Base-by-base conservation (phyloP, 495 filamentous ascomycete genomes). In the Talaromyces trachyspermus region DNA sequence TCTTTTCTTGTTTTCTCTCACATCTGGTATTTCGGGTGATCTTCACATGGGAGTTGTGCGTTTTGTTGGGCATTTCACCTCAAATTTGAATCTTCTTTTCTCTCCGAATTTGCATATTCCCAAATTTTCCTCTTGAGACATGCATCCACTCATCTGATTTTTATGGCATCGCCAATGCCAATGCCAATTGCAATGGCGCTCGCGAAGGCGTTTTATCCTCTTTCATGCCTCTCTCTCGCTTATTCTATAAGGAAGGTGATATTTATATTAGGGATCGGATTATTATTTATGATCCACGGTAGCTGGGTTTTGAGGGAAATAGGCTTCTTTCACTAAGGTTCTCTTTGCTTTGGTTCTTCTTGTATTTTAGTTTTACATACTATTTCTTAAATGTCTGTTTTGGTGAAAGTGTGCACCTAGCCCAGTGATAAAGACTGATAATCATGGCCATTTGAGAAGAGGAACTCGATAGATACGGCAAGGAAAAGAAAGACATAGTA, bases 21-120 rank as follows among this genome's bases (percentile, higher is more conserved):
- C 27, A 30, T 30, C 12, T 30, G 27, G 27, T n/a, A n/a, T n/a
- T n/a, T n/a, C n/a, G n/a, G n/a, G n/a, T n/a, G n/a, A n/a, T n/a
- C n/a, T n/a, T n/a, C n/a, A n/a, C n/a, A n/a, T n/a, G n/a, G n/a
- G n/a, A n/a, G n/a, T n/a, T n/a, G 27, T 20, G 39, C 23, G 39
- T 42, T 42, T 26, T 42, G 20, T 24, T 26, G n/a, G n/a, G 39
- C 39, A 42, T 42, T 42, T 41, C 15, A n/a, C n/a, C 20, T 20
- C 15, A 22, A 42, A 42, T 42, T 15, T 42, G n/a, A n/a, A n/a
- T 3, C 12, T 12, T 41, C 26, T 26, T 42, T 26, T 6, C 8
- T 24, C 26, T 26, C 26, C 20, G 12, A 24, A 24, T 42, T 18
- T 42, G 15, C 20, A 42, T 42, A 42, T 42, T 42, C 20, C 20